Base-by-base conservation (phyloP, 306 rosid species). In the Glycine tomentella region DNA sequence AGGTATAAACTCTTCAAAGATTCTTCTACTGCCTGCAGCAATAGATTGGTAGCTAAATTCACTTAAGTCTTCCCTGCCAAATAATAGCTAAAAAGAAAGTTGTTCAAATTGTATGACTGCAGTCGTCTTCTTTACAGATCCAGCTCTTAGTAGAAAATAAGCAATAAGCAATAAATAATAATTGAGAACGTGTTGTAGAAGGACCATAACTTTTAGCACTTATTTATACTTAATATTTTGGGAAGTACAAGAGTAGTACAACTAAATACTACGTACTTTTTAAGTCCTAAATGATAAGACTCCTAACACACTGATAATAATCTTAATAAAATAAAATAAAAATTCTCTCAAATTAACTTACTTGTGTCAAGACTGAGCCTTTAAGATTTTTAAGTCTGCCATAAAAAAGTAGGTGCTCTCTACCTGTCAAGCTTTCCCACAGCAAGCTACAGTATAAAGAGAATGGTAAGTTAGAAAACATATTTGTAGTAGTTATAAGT, bases 371-470 rank as follows among this genome's bases (percentile, higher is more conserved):
- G 38, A 82, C 80, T 15, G 93, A 83, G 69, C 97, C 97, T 86
- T 77, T 89, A 31, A 94, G 93, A 87, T 88, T 92, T 85, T 94
- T 94, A 46, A 94, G 97, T 84, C 98, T 92, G 9, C 97, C 97
- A 80, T 94, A 94, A 79, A 94, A 94, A 34, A 92, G 87, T n/a
- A 94, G 88, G 85, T 94, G 98, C 83, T 94, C 98, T 83, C 97
- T 90, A 81, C 97, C 97, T 11, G 98, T 92, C 78, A 94, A 90
- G 74, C 74, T 81, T 69, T 89, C 98, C 97, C 98, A 94, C 4
- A 91, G 90, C 85, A 94, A 86, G 90, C 98, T 94, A 74, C 16
- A 84, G 42, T 31, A 49, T 48, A 14, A 78, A 12, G 40, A 77
- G 36, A 70, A 45, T 44, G 15, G 4, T 0, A 69, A 3, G 31